These are phyloP conservation scores for Chrysopogon serrulatus DNA, from an alignment of 176 grass and related monocot genomes.

Conservation along the genomic window DNA sequence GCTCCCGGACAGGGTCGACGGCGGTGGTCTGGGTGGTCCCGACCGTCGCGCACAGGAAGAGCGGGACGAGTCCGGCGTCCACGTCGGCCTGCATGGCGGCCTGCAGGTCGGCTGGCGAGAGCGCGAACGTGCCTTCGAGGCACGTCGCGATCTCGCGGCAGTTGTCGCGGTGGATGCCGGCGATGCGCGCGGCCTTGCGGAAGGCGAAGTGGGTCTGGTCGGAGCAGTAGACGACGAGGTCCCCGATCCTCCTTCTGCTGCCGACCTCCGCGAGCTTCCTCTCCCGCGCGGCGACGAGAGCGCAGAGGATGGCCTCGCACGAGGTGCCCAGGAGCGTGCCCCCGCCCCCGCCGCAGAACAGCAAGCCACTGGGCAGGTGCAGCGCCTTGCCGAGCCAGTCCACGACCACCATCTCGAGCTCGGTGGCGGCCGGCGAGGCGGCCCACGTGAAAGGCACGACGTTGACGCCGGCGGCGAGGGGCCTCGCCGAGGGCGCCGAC, in stretches of 20 bases:
- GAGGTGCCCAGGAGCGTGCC: slow-evolving; percentile 54
- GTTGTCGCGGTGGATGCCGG: slow-evolving; percentile 40
- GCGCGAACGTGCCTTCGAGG: slow-evolving; percentile 24
- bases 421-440: slow-evolving; percentile 53
- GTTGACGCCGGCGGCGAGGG: slow-evolving; percentile 43
- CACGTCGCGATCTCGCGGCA: slow-evolving; percentile 41
- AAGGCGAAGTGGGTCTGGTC: slow-evolving; percentile 65
- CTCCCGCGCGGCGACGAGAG: slow-evolving; percentile 47
- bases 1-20: slow-evolving; percentile 32
- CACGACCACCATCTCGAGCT: slow-evolving; percentile 51
- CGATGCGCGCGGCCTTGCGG: slow-evolving; percentile 43
- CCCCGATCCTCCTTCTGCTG: not conserved
- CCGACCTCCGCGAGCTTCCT: slow-evolving; percentile 35
- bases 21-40: slow-evolving; percentile 51
- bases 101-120: slow-evolving; percentile 9
- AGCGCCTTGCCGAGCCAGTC: slow-evolving; percentile 62
- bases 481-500: slow-evolving; percentile 46
- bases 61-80: slow-evolving; percentile 34
- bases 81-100: slow-evolving; percentile 42
- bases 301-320: slow-evolving; percentile 55
- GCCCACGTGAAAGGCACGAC: slow-evolving; percentile 50
- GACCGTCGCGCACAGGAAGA: slow-evolving; percentile 55
- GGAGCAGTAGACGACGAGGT: slow-evolving; percentile 62
- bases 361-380: slow-evolving; percentile 7
- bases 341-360: slow-evolving; percentile 50